Conservation (phyloP, 2,329 filamentous ascomycete species). For the Escovopsis weberi region DNA sequence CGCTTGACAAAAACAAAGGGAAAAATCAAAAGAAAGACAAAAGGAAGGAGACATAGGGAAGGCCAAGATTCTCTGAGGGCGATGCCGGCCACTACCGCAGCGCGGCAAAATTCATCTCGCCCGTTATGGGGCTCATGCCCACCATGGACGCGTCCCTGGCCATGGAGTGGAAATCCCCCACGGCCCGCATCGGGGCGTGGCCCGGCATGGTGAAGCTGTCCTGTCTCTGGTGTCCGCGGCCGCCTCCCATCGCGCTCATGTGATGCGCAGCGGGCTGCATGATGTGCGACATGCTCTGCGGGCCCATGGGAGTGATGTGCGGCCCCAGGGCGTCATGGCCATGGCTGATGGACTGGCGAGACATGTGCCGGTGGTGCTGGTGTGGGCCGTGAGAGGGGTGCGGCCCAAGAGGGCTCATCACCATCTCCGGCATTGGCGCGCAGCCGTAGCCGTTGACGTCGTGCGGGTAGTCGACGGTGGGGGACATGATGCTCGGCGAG, state of each 20-base stretch:
- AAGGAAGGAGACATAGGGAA: constrained; percentile 1
- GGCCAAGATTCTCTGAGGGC: too few species aligned
- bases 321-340: constrained; percentile 17
- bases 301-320: constrained; percentile 11
- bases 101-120: constrained; percentile 15
- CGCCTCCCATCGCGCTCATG: constrained; percentile 17
- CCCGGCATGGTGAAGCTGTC: constrained; percentile 18
- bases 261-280: constrained; percentile 14
- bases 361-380: constrained; percentile 15
- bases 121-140: constrained; percentile 15
- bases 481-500: constrained; percentile 39
- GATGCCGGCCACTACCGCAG: constrained; percentile 3
- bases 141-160: constrained; percentile 26
- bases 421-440: constrained; percentile 36
- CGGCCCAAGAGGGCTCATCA: constrained; percentile 33
- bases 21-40: neutral
- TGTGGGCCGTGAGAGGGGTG: constrained; percentile 12
- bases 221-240: constrained; percentile 16
- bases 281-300: constrained; percentile 13
- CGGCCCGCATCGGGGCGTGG: constrained; percentile 13
- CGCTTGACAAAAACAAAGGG: neutral
- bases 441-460: constrained; percentile 27
- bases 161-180: constrained; percentile 33
- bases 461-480: constrained; percentile 32
- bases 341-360: constrained; percentile 17